Evolutionary conservation across 192 early-diverging fungal species (phyloP).

Genomic region (Backusella liffmaniae): DNA sequence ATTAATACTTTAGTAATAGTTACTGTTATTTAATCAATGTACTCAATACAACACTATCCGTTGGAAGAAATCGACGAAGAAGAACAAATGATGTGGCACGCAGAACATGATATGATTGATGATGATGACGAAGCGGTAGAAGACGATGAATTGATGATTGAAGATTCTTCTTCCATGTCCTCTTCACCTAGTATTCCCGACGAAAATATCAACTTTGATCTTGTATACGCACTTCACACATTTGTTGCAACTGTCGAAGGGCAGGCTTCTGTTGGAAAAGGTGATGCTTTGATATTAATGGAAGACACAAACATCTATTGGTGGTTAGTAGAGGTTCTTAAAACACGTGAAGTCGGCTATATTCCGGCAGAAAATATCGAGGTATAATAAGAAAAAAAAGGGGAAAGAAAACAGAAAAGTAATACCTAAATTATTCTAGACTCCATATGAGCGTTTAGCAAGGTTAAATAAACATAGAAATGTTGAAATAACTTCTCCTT

Average conservation of each 20-base stretch:
- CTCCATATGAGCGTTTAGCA: conserved; percentile 74
- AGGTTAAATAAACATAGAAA: conserved; percentile 73
- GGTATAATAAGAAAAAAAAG: conserved; percentile 32
- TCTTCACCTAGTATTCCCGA: conserved; percentile 46
- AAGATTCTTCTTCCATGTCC: conserved; percentile 37
- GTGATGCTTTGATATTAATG: conserved; percentile 68
- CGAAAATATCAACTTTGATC: conserved; percentile 66
- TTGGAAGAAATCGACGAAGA: conserved; percentile 10
- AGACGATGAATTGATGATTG: conserved; percentile 38
- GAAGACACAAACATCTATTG: conserved; percentile 84
- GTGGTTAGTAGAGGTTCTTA: conserved; percentile 66
- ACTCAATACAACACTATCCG: neutral
- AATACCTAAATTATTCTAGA: conserved; percentile 39
- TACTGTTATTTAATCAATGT: neutral
- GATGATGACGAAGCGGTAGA: conserved; percentile 31
- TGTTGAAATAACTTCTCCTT: conserved; percentile 43
- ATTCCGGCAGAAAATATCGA: conserved; percentile 87
- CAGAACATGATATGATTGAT: conserved; percentile 4
- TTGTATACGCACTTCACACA: conserved; percentile 79
- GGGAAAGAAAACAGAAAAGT: neutral
- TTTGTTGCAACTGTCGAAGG: conserved; percentile 82
- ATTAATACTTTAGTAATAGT: neutral
- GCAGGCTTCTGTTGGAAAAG: conserved; percentile 70
- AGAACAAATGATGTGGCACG: conserved; percentile 4
- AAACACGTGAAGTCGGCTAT: conserved; percentile 71